These are phyloP conservation scores for Dendrocalamus latiflorus DNA, from an alignment of 202 grass and related monocot species.

Conservation along the genomic window DNA sequence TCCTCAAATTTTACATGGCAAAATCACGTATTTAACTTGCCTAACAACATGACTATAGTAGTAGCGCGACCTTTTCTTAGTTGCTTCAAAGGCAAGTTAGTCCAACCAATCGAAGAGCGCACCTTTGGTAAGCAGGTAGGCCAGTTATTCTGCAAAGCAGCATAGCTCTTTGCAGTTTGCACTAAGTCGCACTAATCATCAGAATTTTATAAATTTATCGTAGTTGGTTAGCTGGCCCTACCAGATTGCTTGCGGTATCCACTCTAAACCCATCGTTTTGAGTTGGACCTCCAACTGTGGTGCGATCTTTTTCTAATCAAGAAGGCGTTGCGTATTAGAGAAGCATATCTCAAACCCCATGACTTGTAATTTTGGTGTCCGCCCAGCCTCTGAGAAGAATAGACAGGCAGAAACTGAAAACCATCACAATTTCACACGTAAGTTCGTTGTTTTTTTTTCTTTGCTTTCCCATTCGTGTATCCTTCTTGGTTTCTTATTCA, in stretches of 20 bases:
- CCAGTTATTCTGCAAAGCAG: not conserved
- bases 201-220: not conserved
- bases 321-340: conserved; percentile 24
- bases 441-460: not conserved
- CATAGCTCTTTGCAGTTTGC: not conserved
- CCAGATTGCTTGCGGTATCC: conserved; percentile 10
- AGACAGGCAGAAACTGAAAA: not conserved
- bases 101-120: not conserved
- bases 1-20: not conserved
- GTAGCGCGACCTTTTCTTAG: not conserved
- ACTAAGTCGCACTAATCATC: conserved; percentile 22
- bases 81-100: not conserved
- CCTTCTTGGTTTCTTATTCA: not conserved
- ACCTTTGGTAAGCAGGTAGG: not conserved
- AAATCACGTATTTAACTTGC: not conserved
- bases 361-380: not conserved
- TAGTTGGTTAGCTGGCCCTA: conserved; percentile 16
- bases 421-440: conserved; percentile 4
- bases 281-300: conserved; percentile 15
- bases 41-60: not conserved
- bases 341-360: conserved; percentile 18
- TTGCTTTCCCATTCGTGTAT: not conserved
- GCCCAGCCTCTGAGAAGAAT: not conserved
- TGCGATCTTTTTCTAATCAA: conserved; percentile 4
- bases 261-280: not conserved